Percentiles rank a stretch among this genome's conserved stretches.
These are phyloP conservation scores for Conidiobolus incongruus DNA, from an alignment of 371 early-diverging fungal genomes.

Conservation along the genomic window DNA sequence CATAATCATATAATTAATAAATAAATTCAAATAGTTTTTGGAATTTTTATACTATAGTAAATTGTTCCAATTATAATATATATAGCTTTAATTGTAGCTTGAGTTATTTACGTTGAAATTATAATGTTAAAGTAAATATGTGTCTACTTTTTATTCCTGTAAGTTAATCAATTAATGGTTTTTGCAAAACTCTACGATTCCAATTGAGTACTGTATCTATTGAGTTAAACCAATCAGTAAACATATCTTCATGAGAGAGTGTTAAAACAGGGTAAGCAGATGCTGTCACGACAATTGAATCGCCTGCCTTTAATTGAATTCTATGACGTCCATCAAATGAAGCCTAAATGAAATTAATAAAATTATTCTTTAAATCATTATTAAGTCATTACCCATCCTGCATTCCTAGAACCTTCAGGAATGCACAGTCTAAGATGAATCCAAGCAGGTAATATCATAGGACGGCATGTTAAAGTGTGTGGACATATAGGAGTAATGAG, in stretches of 20 bases:
- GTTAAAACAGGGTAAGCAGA: slow-evolving; percentile 72
- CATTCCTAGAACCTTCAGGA: slow-evolving; percentile 35
- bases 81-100: too few relatives aligned
- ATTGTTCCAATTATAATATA: too few relatives aligned
- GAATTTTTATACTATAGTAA: too few relatives aligned
- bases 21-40: too few relatives aligned
- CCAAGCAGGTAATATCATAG: slow-evolving; percentile 74
- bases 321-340: slow-evolving; percentile 79
- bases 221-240: slow-evolving; percentile 64
- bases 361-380: too few relatives aligned
- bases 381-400: slow-evolving; percentile 49
- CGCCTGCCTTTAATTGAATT: slow-evolving; percentile 71
- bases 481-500: slow-evolving; percentile 87
- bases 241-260: slow-evolving; percentile 49
- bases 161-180: too few relatives aligned
- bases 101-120: too few relatives aligned
- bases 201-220: slow-evolving; percentile 50
- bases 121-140: too few relatives aligned
- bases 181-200: slow-evolving; percentile 56
- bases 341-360: too few relatives aligned
- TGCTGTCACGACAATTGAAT: slow-evolving; percentile 60
- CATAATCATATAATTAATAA: too few relatives aligned
- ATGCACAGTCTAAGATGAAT: slow-evolving; percentile 52
- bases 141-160: too few relatives aligned
- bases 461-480: slow-evolving; percentile 78